These are phyloP conservation scores for Yarrowia galli DNA, from an alignment of 1,139 yeast species.

Conservation along the genomic window DNA sequence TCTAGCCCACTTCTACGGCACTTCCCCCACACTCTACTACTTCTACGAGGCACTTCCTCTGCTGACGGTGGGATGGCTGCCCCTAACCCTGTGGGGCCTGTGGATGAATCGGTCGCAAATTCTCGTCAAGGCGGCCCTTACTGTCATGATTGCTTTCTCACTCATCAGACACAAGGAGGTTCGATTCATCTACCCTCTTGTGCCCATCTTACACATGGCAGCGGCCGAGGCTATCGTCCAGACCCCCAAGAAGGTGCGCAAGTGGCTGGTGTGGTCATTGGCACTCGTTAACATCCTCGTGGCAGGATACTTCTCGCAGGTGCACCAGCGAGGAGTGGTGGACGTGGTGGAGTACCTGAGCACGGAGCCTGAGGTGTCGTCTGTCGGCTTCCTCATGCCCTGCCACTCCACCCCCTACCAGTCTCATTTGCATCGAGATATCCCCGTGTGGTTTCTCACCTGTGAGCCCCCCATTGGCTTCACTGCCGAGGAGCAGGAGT, in stretches of 20 bases:
- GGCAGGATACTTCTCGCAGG: slow-evolving; percentile 62
- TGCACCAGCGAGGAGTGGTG: slow-evolving; percentile 87
- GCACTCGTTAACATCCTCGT: slow-evolving; percentile 56
- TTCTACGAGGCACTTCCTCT: slow-evolving; percentile 82
- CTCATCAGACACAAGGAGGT: slow-evolving; percentile 84
- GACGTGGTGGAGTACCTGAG: slow-evolving; percentile 66
- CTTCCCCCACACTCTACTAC: slow-evolving; percentile 86
- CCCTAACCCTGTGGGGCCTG: slow-evolving; percentile 61
- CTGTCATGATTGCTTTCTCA: slow-evolving; percentile 65
- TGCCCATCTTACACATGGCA: slow-evolving; percentile 67
- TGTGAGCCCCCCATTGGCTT: slow-evolving; percentile 84
- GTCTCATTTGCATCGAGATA: slow-evolving; percentile 72
- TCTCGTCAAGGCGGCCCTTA: slow-evolving; percentile 49
- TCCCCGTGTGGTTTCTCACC: slow-evolving; percentile 74
- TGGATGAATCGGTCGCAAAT: slow-evolving; percentile 45
- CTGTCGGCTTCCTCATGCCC: slow-evolving; percentile 86
- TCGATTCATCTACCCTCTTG: slow-evolving; percentile 84
- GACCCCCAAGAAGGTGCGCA: slow-evolving; percentile 25
- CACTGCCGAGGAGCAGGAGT: slow-evolving; percentile 48
- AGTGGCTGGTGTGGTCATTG: slow-evolving; percentile 43
- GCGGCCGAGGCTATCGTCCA: slow-evolving; percentile 42
- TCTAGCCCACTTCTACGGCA: slow-evolving; percentile 84
- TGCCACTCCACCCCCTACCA: slow-evolving; percentile 99
- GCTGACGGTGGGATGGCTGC: slow-evolving; percentile 69
- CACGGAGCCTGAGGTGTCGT: slow-evolving; percentile 53